Evolutionary conservation across 305 asterid species (phyloP).

Genomic region (Solanum hybrid): DNA sequence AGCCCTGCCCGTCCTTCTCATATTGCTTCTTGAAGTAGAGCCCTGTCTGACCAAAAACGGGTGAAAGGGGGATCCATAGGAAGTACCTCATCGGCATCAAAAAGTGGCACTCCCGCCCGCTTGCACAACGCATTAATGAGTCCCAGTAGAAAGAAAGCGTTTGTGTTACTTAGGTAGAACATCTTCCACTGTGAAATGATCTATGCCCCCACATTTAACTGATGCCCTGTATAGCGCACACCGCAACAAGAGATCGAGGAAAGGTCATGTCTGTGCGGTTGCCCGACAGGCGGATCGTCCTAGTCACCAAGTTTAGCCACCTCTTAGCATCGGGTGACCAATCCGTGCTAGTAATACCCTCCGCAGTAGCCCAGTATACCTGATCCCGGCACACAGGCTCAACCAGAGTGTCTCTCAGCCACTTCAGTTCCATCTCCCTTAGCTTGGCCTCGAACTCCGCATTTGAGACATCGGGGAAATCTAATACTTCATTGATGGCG

Average conservation of each 20-base stretch:
- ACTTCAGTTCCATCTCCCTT: background rate
- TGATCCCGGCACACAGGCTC: background rate
- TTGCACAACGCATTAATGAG: background rate
- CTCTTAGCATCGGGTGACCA: background rate
- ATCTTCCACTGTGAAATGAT: background rate
- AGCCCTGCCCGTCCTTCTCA: background rate
- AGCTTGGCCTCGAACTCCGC: background rate
- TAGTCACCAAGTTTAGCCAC: background rate
- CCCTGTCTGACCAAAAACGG: background rate
- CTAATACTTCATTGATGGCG: background rate
- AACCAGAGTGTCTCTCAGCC: background rate
- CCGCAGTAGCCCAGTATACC: background rate
- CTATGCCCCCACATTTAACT: background rate
- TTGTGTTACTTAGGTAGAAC: background rate
- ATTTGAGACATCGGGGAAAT: background rate
- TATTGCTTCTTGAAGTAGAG: background rate
- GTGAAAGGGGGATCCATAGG: background rate
- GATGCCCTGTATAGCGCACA: background rate
- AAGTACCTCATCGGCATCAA: background rate
- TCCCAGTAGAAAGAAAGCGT: background rate
- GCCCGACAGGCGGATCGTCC: background rate
- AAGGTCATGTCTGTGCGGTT: background rate
- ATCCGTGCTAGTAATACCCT: background rate
- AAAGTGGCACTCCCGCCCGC: background rate
- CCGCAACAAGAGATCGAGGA: background rate